Base-by-base conservation (phyloP, 2,329 filamentous ascomycete species). In the Venturia effusa region DNA sequence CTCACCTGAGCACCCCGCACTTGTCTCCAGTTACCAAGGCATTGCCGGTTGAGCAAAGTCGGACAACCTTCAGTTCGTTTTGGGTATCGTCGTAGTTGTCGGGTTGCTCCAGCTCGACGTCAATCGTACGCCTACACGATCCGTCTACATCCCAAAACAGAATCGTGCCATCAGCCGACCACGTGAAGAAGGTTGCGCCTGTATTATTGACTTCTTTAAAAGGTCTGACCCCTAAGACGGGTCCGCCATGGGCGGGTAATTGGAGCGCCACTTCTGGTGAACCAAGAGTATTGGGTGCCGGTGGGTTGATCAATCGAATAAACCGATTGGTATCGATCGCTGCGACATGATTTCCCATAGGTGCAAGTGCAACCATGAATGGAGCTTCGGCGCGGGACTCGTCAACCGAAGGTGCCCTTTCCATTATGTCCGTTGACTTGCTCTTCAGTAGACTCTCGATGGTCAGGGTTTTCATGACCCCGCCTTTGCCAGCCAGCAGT, bases 1-100 rank as follows among this genome's bases (percentile, higher is more conserved):
- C 48, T 67, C 73, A 83, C 78, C 81, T 80, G 57, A 99, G 75
- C 17, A 96, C 84, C n/a, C 94, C 94, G 66, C 89, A 84, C 69
- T 86, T 90, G 74, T 99, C 94, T 6, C 92, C 93, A 3, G 89
- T 85, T n/a, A 92, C 82, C 66, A 97, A 84, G 54, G 86, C 81
- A 55, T 82, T 81, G 39, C 84, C 87, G 45, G 84, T 80, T 32
- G 79, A 78, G 1, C 87, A 86, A 19, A 87, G 81, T 64, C 78
- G 74, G n/a, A 85, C 74, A 8, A 82, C 78, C 67, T 79, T 84
- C 45, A 87, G 72, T 69, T 86, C 84, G 66, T 87, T 87, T 19
- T 69, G 66, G 40, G 81, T 79, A 41, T 80, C 77, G 55, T 78
- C 75, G n/a, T 73, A 66, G 45, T 70, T 74, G 1, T 76, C 70